Evolutionary conservation across 179 eudicot species (phyloP).

Genomic region (Patellifolia procumbens): DNA sequence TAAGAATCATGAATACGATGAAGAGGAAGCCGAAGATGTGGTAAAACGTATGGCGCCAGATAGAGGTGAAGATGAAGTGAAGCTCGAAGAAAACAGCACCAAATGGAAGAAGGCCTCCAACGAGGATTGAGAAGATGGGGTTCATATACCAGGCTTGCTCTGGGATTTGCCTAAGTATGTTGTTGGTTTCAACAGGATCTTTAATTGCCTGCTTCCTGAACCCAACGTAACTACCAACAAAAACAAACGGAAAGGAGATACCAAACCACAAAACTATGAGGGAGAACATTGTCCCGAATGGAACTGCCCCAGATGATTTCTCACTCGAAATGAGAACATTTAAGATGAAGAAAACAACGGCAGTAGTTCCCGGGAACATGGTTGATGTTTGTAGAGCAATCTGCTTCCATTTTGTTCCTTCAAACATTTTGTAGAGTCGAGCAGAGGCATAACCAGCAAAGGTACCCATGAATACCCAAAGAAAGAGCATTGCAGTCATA

Average conservation of each 20-base stretch:
- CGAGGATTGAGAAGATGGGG: constrained; percentile 19
- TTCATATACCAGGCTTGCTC: constrained; percentile 22
- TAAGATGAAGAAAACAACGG: constrained; percentile 37
- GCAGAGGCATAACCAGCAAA: constrained; percentile 51
- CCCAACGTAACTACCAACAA: constrained; percentile 46
- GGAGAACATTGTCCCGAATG: constrained; percentile 50
- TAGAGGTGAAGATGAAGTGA: constrained; percentile 15
- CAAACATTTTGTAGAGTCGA: constrained; percentile 47
- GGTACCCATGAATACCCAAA: constrained; percentile 53
- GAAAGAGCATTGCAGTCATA: constrained; percentile 50
- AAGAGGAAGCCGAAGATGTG: constrained; percentile 19
- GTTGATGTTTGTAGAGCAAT: constrained; percentile 43
- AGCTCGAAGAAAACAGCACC: constrained; percentile 18
- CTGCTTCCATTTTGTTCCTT: constrained; percentile 50
- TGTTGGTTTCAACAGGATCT: constrained; percentile 38
- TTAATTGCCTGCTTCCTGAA: constrained; percentile 37
- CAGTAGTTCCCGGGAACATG: constrained; percentile 43
- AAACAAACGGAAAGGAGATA: constrained; percentile 50
- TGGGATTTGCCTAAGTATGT: constrained; percentile 17
- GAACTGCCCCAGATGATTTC: constrained; percentile 52
- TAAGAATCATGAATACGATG: constrained; percentile 17
- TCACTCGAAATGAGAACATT: constrained; percentile 50
- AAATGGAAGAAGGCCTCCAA: constrained; percentile 21
- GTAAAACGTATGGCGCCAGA: constrained; percentile 11
- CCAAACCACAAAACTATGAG: constrained; percentile 48